phyloP scores from a whole-genome alignment of 1,284 basidiomycete species.

The Cystobasidium sp. region DNA sequence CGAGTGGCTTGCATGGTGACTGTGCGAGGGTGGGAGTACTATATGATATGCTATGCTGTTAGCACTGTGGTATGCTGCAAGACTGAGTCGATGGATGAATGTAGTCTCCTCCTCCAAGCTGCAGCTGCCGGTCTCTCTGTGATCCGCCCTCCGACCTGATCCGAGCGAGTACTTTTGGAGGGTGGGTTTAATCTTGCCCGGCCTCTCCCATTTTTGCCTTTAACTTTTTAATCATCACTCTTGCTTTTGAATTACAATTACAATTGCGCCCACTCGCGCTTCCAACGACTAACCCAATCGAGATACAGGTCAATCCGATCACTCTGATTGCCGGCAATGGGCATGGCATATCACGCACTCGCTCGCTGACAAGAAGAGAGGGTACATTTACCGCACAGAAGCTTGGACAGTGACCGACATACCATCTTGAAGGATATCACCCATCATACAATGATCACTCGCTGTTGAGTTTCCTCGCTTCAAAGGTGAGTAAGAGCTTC shows the following conservation, averaged over 20 bases:
- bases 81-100: neutral
- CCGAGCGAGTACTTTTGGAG: too few species aligned
- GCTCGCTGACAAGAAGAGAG: neutral
- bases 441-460: slow-evolving; percentile 8
- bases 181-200: too few species aligned
- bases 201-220: too few species aligned
- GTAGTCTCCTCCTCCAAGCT: neutral
- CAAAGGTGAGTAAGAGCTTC: too few species aligned
- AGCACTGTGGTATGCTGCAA: neutral
- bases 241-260: too few species aligned
- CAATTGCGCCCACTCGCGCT: slow-evolving; percentile 12
- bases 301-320: slow-evolving; percentile 1
- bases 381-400: neutral
- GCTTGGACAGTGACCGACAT: slow-evolving; percentile 1
- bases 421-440: neutral
- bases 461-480: neutral
- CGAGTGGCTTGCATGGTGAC: slow-evolving; percentile 41
- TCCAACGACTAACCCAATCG: neutral
- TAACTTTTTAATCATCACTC: too few species aligned
- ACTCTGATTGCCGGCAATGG: neutral
- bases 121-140: neutral
- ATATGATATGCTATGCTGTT: neutral
- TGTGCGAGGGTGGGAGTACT: neutral
- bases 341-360: neutral
- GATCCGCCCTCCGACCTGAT: too few species aligned